Base-by-base conservation (phyloP, 495 filamentous ascomycete species). In the Podospora appendiculata region DNA sequence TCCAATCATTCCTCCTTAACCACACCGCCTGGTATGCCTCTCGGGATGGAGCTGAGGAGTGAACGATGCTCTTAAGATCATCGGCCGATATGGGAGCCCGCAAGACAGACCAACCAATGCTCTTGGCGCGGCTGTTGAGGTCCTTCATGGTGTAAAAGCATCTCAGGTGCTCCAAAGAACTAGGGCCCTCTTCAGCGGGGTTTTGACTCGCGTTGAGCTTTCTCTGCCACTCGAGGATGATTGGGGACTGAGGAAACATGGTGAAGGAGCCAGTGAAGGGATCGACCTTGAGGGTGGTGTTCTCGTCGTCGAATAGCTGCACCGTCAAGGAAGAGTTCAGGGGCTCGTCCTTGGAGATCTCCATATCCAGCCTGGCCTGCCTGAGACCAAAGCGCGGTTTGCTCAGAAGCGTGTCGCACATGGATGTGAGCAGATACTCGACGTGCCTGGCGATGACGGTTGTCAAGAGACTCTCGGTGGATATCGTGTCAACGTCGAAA, bases 391-490 rank as follows among this genome's bases (percentile, higher is more conserved):
- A 92, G 9, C 89, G 72, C 6, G 75, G 70, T 38, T 76, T 72
- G 38, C 67, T 64, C 19, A 68, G 62, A 45, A 97, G 66, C 34
- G 69, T 79, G 16, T 73, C 66, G 48, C 81, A 80, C 2, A 86
- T 81, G 2, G 75, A 73, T 4, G 66, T 72, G 4, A 97, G 70
- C 12, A 88, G 78, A 52, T 85, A 69, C 39, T 75, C 79, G 33
- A 82, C 79, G 58, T 98, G 93, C 50, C 79, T 73, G 19, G 84
- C 85, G 57, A 95, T 86, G 33, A 89, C 81, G 40, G 78, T 74
- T 56, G 84, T 83, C 43, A 97, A 63, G 17, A 94, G 78, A 13
- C 64, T 55, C 59, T 94, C 87, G 55, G 88, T 76, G 0, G 86
- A 90, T 14, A 96, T 76, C 6, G 74, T 70, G 25, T 75, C 72